phyloP scores from a whole-genome alignment of 257 asterid genomes.

The Rehmannia glutinosa region DNA sequence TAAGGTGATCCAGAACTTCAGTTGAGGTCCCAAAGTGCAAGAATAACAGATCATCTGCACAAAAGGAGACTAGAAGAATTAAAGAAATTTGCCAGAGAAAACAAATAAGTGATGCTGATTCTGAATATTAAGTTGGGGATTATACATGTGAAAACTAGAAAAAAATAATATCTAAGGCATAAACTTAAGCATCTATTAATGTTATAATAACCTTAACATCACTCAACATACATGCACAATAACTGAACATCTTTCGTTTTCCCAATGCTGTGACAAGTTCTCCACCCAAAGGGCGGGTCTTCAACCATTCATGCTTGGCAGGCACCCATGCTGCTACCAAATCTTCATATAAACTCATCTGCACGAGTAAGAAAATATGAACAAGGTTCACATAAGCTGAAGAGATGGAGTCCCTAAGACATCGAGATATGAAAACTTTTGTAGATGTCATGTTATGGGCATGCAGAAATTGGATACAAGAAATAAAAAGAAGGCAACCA shows the following conservation, averaged over 20 bases:
- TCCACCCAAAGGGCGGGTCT: slow-evolving; percentile 67
- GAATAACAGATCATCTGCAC: slow-evolving; percentile 78
- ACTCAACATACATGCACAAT: slow-evolving; percentile 82
- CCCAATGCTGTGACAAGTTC: slow-evolving; percentile 73
- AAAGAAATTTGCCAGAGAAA: slow-evolving; percentile 7
- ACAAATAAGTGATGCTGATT: not conserved
- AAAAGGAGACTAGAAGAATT: slow-evolving; percentile 5
- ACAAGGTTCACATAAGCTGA: slow-evolving; percentile 18
- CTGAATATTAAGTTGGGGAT: not conserved
- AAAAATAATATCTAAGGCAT: not conserved
- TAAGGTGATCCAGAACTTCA: slow-evolving; percentile 94
- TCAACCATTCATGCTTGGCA: slow-evolving; percentile 89
- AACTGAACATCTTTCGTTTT: slow-evolving; percentile 79
- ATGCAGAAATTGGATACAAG: not conserved
- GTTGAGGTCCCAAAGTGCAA: slow-evolving; percentile 96
- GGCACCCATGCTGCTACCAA: slow-evolving; percentile 99
- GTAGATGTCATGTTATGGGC: not conserved
- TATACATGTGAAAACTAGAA: not conserved
- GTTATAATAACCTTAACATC: slow-evolving; percentile 22
- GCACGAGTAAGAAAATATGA: slow-evolving; percentile 33
- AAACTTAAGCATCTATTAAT: slow-evolving; percentile 17
- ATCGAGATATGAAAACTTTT: slow-evolving; percentile 8
- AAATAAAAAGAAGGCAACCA: not conserved
- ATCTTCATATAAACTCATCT: slow-evolving; percentile 98
- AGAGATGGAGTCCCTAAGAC: slow-evolving; percentile 6